Conservation (phyloP, 1,139 yeast species). For the Magnusiomyces tetraspermus region DNA sequence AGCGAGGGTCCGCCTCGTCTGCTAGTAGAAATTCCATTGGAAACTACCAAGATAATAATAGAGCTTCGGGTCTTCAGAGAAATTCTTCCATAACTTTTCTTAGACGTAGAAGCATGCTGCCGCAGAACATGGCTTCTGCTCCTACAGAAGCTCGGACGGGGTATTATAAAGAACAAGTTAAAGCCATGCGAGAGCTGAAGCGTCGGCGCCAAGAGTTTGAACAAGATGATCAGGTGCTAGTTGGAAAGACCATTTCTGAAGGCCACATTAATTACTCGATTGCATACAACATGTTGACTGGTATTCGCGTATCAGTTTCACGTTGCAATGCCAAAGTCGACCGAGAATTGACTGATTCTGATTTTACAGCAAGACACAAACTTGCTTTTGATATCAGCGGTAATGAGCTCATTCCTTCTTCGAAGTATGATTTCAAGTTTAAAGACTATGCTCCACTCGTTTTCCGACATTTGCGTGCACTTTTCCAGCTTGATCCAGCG, state of each 20-base stretch:
- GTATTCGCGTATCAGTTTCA: conserved; percentile 90
- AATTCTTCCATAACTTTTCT: conserved; percentile 11
- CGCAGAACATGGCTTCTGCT: conserved; percentile 8
- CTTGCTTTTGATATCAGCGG: conserved; percentile 83
- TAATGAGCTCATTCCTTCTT: conserved; percentile 81
- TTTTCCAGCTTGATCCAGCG: conserved; percentile 88
- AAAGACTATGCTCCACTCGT: conserved; percentile 96
- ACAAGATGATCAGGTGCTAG: conserved; percentile 57
- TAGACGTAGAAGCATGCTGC: conserved; percentile 14
- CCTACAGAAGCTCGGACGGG: conserved; percentile 12
- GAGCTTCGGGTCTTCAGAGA: conserved; percentile 8
- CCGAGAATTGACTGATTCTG: conserved; percentile 58
- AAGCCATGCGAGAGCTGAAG: conserved; percentile 33
- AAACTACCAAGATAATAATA: neutral
- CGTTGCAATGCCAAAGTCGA: conserved; percentile 75
- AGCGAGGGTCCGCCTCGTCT: neutral
- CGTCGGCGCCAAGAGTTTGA: conserved; percentile 36
- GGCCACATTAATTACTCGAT: conserved; percentile 90
- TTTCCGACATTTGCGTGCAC: conserved; percentile 68
- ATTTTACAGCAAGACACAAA: conserved; percentile 64
- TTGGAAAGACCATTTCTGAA: conserved; percentile 77
- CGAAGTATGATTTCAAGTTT: conserved; percentile 91
- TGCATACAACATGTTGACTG: conserved; percentile 96
- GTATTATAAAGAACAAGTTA: conserved; percentile 13
- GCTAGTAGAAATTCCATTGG: neutral